Conservation (phyloP, 768 basidiomycete species). For the Pleurotus pulmonarius region DNA sequence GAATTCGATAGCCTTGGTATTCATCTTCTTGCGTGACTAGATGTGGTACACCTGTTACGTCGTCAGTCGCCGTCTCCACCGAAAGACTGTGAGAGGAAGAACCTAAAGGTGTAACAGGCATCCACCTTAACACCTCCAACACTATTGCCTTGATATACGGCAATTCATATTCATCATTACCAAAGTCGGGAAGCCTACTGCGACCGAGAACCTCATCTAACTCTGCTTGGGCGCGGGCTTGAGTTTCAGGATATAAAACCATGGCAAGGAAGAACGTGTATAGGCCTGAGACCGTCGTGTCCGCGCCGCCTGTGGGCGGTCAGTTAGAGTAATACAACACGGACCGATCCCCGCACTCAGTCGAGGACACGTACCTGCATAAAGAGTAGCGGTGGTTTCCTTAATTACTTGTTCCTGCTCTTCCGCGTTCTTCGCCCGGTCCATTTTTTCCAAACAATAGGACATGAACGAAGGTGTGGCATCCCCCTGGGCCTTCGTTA, state of each 20-base stretch:
- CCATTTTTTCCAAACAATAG: conserved; percentile 12
- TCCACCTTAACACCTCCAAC: conserved; percentile 27
- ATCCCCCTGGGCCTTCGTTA: conserved; percentile 15
- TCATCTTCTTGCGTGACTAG: conserved; percentile 25
- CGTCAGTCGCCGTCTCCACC: too few species aligned
- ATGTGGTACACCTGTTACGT: conserved; percentile 12
- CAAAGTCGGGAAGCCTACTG: conserved; percentile 24
- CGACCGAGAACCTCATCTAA: conserved; percentile 24
- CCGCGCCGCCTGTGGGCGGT: conserved; percentile 18
- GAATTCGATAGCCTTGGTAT: conserved; percentile 28
- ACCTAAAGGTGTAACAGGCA: conserved; percentile 21
- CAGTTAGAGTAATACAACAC: neutral
- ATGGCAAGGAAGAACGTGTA: conserved; percentile 24
- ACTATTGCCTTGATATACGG: conserved; percentile 30
- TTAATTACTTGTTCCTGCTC: conserved; percentile 18
- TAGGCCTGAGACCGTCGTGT: conserved; percentile 22
- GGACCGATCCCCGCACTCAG: neutral
- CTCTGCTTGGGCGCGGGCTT: conserved; percentile 25
- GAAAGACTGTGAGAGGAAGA: too few species aligned
- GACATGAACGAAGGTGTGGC: conserved; percentile 19
- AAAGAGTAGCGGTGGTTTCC: conserved; percentile 11
- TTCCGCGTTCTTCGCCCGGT: conserved; percentile 11
- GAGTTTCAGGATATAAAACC: conserved; percentile 21
- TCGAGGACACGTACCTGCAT: too few species aligned
- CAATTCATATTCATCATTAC: conserved; percentile 17